Conservation (phyloP, 169 alveolate species). For the Plasmodium cynomolgi region DNA sequence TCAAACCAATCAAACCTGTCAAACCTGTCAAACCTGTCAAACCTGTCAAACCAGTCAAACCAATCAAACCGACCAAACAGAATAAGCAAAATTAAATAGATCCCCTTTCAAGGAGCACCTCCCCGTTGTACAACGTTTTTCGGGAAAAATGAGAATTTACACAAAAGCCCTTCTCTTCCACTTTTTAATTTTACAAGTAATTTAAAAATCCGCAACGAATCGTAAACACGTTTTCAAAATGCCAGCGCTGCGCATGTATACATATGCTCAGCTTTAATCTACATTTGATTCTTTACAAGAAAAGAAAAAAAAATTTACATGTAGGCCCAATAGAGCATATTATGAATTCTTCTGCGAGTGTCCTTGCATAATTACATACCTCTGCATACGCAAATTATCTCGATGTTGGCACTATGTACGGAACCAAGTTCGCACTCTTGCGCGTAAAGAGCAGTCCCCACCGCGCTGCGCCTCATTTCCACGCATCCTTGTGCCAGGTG, state of each 20-base stretch:
- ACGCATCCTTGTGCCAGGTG: not conserved
- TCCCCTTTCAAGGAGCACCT: not conserved
- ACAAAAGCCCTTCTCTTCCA: constrained; percentile 10
- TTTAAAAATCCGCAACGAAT: constrained; percentile 10
- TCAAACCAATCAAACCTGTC: not conserved
- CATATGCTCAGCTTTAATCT: not conserved
- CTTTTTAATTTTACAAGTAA: constrained; percentile 47
- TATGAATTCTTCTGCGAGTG: not conserved
- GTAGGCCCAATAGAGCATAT: not conserved
- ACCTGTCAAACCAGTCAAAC: not conserved
- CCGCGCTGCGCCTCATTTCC: not conserved
- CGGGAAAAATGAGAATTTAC: constrained; percentile 39
- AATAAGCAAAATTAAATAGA: not conserved
- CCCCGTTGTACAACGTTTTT: constrained; percentile 4
- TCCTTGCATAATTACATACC: not conserved
- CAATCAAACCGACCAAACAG: not conserved
- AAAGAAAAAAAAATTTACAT: not conserved
- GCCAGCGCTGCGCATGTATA: not conserved
- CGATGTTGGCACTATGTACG: not conserved
- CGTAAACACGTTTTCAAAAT: constrained; percentile 5
- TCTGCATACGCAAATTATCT: not conserved
- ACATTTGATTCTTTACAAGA: not conserved
- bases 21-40: not conserved
- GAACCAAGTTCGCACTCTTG: not conserved
- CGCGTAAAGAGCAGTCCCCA: not conserved